Percentiles rank a stretch among this genome's conserved stretches.
These are phyloP conservation scores for Aureobasidium uvarum DNA, from an alignment of 2,329 filamentous ascomycete species.

Conservation along the genomic window DNA sequence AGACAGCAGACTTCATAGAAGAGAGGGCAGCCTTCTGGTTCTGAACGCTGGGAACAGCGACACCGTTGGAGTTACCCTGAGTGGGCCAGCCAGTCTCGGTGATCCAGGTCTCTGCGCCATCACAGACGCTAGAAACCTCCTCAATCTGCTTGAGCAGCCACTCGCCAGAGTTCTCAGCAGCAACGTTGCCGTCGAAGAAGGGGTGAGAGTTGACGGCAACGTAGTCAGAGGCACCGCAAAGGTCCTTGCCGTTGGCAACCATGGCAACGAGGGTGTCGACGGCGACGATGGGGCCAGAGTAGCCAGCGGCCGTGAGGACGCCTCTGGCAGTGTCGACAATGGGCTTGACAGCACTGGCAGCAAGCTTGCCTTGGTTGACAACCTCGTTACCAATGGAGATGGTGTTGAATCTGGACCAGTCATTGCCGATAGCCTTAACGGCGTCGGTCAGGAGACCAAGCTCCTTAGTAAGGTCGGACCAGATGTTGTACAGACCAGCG, in stretches of 20 bases:
- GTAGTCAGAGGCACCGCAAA: conserved; percentile 74
- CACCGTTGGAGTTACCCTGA: conserved; percentile 62
- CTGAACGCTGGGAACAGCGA: conserved; percentile 64
- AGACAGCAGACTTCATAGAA: conserved; percentile 62
- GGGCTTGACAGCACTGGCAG: conserved; percentile 53
- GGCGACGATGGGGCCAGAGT: conserved; percentile 69
- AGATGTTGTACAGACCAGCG: conserved; percentile 68
- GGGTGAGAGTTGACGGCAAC: conserved; percentile 80
- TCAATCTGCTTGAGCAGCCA: conserved; percentile 62
- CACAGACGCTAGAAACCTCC: conserved; percentile 49
- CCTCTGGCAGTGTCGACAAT: conserved; percentile 59
- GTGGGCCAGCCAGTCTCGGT: conserved; percentile 86
- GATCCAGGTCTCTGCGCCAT: conserved; percentile 64
- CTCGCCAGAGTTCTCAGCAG: conserved; percentile 60
- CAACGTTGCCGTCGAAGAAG: conserved; percentile 70
- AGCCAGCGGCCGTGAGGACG: conserved; percentile 62
- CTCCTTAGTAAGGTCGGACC: conserved; percentile 52
- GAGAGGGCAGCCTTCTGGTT: conserved; percentile 66
- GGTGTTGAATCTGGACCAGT: conserved; percentile 69
- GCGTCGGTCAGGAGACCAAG: conserved; percentile 61
- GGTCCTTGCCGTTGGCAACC: conserved; percentile 60
- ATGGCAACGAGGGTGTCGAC: conserved; percentile 75
- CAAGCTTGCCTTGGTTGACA: conserved; percentile 56
- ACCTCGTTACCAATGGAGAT: conserved; percentile 79
- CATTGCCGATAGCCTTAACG: conserved; percentile 56